Conservation (phyloP, 139 green algal genomes). For the Ostreobium quekettii region DNA sequence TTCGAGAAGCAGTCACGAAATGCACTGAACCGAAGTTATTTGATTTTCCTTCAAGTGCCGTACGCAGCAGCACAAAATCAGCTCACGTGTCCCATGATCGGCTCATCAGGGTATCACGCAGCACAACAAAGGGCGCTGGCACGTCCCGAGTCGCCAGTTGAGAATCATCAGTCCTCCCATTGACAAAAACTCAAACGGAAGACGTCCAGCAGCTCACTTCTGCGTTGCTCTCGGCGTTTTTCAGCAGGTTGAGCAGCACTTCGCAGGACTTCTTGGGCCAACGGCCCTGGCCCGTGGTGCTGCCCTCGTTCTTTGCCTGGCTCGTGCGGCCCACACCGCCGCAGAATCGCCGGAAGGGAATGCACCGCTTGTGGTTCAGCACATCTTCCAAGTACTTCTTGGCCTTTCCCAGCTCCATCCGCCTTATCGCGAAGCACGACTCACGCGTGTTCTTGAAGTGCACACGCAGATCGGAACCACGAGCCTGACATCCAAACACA, state of each 20-base stretch:
- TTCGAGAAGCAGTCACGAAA: too few species aligned
- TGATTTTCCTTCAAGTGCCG: too few species aligned
- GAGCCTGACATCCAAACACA: conserved; percentile 47
- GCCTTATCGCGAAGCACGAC: conserved; percentile 70
- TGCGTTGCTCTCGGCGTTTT: conserved; percentile 97
- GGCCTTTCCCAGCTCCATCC: conserved; percentile 79
- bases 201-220: too few species aligned
- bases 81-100: too few species aligned
- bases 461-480: conserved; percentile 81
- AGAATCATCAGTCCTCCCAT: too few species aligned
- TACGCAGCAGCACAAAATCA: too few species aligned
- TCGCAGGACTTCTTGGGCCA: conserved; percentile 94
- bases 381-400: conserved; percentile 96
- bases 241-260: conserved; percentile 94
- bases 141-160: too few species aligned
- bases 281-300: conserved; percentile 79
- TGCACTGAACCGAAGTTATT: too few species aligned
- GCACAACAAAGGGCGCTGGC: too few species aligned
- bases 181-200: too few species aligned
- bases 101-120: too few species aligned
- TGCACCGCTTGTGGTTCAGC: conserved; percentile 81
- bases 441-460: conserved; percentile 99
- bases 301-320: conserved; percentile 75
- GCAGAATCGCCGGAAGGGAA: conserved; percentile 94
- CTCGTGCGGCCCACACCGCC: conserved; percentile 71